A percentile compares a stretch with the other conserved stretches of the same genome.
These are phyloP conservation scores for Gonapodya prolifera DNA, from an alignment of 192 early-diverging fungal genomes.

Conservation along the genomic window DNA sequence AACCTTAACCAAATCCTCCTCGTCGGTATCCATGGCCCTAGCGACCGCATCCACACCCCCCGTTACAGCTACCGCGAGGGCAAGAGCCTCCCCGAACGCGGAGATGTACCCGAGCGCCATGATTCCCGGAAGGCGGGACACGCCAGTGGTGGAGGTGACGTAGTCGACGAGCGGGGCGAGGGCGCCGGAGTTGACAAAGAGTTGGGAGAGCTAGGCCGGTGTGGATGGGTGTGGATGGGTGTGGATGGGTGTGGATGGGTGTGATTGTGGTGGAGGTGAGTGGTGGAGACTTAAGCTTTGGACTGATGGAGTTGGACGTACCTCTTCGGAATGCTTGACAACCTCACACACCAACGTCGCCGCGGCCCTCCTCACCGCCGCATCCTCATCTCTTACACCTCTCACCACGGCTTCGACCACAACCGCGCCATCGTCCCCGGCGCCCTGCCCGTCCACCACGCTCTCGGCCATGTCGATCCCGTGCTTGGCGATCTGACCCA, in stretches of 20 bases:
- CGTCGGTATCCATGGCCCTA: conserved; percentile 30
- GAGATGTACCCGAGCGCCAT: conserved; percentile 48
- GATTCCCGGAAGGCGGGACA: conserved; percentile 37
- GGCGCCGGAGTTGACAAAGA: conserved; percentile 45
- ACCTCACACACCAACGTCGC: conserved; percentile 43
- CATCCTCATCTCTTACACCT: conserved; percentile 37
- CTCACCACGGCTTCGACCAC: no score
- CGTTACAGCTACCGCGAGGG: conserved; percentile 38
- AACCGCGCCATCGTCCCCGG: no score
- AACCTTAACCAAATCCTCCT: conserved; percentile 41
- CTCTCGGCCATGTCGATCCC: conserved; percentile 43
- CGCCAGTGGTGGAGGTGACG: conserved; percentile 30
- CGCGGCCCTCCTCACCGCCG: conserved; percentile 34
- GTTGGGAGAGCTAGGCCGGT: conserved; percentile 30
- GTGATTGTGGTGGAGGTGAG: no score
- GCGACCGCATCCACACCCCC: conserved; percentile 35
- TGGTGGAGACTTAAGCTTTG: neutral
- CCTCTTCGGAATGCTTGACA: conserved; percentile 46
- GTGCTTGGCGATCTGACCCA: conserved; percentile 44
- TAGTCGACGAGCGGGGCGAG: conserved; percentile 43
- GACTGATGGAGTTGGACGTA: conserved; percentile 2
- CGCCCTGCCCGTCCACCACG: conserved; percentile 42
- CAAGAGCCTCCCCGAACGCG: conserved; percentile 44
- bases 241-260: no score
- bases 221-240: neutral